Base-by-base conservation (phyloP, 2,329 filamentous ascomycete genomes). In the Diplodia intermedia region DNA sequence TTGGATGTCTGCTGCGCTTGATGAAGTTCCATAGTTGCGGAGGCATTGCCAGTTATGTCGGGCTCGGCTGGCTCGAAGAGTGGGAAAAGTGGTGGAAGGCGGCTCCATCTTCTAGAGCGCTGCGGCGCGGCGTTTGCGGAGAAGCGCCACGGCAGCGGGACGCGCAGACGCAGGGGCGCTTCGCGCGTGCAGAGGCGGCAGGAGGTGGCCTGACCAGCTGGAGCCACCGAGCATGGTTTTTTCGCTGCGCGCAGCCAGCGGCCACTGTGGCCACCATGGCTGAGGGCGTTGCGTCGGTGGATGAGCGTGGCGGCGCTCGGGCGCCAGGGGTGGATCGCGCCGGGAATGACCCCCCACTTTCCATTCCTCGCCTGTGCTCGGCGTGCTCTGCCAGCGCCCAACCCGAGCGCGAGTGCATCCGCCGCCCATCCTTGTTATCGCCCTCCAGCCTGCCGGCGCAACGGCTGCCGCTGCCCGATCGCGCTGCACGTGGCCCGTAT, bases 1-100 rank as follows among this genome's bases (percentile, higher is more conserved):
- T 75, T 76, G 60, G 47, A 54, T 56, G 66, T 36, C 26, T 23
- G 54, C 56, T 70, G 68, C 68, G 69, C 63, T 68, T 70, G 67
- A 70, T 69, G 36, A 68, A 50, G n/a, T 65, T 68, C 67, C 67
- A 70, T 38, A 69, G 23, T 36, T 67, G 66, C 57, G 66, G 66
- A 47, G 66, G 23, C 66, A 68, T 68, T 36, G 66, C 66, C 50
- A 61, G 50, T 61, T 54, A 61, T 47, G 43, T 33, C 47, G 29
- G 26, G n/a, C 40, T 47, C 29, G 50, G 36, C 55, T 47, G 56
- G 50, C 43, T 65, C 57, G 50, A 56, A 68, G 65, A 68, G 66
- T 68, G 66, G 60, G 57, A 68, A 65, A 56, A 63, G 66, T 63
- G 66, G 66, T 68, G 66, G 66, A 54, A 31, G 31, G 20, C 29